These are phyloP conservation scores for Malassezia cuniculi DNA, from an alignment of 1,284 basidiomycete genomes.

Conservation along the genomic window DNA sequence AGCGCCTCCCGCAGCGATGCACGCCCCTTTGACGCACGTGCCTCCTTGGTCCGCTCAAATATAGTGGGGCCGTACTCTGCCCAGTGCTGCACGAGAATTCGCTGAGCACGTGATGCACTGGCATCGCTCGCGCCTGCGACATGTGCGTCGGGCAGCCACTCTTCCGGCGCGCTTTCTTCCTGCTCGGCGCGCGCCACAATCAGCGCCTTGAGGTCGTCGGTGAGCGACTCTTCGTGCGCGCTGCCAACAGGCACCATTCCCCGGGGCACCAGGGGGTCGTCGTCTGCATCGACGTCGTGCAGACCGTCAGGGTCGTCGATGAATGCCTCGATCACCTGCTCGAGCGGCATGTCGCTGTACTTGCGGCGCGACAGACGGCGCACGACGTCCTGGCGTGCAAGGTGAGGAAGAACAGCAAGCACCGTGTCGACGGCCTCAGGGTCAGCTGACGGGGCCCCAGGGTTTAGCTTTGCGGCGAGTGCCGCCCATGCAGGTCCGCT, in stretches of 20 bases:
- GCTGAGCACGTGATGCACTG: conserved; percentile 1
- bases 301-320: conserved; percentile 13
- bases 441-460: background rate
- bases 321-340: conserved; percentile 7
- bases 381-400: conserved; percentile 1
- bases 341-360: conserved; percentile 2
- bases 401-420: conserved; percentile 7
- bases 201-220: conserved; percentile 7
- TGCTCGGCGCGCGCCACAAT: conserved; percentile 12
- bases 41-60: conserved; percentile 9
- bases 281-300: conserved; percentile 5
- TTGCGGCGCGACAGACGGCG: conserved; percentile 1
- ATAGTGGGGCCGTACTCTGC: background rate
- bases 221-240: background rate
- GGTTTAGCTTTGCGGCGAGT: background rate
- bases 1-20: conserved; percentile 6
- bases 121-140: background rate
- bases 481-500: conserved; percentile 9
- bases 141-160: background rate
- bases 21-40: conserved; percentile 3
- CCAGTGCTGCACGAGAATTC: conserved; percentile 3
- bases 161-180: background rate
- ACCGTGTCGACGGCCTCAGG: conserved; percentile 5
- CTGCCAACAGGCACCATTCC: no score
- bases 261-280: background rate